Evolutionary conservation across 495 filamentous ascomycete species (phyloP).

Genomic region (Glutinoglossum americanum): DNA sequence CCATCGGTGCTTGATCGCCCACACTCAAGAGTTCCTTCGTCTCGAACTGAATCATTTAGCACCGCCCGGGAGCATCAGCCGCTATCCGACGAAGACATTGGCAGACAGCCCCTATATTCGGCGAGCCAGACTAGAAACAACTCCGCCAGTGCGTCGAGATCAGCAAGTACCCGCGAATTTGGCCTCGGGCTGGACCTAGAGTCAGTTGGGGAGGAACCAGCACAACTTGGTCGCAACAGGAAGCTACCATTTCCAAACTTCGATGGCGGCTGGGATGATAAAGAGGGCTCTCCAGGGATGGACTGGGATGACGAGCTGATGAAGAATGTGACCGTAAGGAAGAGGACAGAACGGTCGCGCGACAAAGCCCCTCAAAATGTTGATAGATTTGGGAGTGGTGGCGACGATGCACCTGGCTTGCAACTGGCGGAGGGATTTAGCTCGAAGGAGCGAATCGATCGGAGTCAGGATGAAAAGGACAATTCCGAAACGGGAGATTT

Average conservation of each 20-base stretch:
- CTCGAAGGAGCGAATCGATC: conserved; percentile 18
- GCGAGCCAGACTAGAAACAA: conserved; percentile 3
- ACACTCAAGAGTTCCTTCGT: conserved; percentile 23
- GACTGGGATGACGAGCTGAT: conserved; percentile 1
- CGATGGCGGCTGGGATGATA: conserved; percentile 4
- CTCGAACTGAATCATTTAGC: conserved; percentile 48
- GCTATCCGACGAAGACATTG: conserved; percentile 40
- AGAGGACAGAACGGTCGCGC: neutral
- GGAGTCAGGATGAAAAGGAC: conserved; percentile 9
- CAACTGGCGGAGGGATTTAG: conserved; percentile 12
- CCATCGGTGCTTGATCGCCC: conserved; percentile 19
- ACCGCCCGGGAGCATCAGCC: conserved; percentile 43
- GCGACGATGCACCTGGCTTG: neutral
- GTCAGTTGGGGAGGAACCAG: neutral
- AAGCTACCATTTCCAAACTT: neutral
- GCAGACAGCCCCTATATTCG: conserved; percentile 21
- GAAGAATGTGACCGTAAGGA: conserved; percentile 1
- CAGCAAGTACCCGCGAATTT: neutral
- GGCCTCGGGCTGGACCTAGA: conserved; percentile 1
- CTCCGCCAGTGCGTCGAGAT: neutral
- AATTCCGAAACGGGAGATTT: conserved; percentile 20
- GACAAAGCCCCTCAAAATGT: neutral
- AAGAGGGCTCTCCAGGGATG: neutral
- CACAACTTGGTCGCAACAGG: neutral
- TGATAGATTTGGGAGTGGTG: neutral